Base-by-base conservation (phyloP, 2,329 filamentous ascomycete species). In the Gliomastix tumulicola region DNA sequence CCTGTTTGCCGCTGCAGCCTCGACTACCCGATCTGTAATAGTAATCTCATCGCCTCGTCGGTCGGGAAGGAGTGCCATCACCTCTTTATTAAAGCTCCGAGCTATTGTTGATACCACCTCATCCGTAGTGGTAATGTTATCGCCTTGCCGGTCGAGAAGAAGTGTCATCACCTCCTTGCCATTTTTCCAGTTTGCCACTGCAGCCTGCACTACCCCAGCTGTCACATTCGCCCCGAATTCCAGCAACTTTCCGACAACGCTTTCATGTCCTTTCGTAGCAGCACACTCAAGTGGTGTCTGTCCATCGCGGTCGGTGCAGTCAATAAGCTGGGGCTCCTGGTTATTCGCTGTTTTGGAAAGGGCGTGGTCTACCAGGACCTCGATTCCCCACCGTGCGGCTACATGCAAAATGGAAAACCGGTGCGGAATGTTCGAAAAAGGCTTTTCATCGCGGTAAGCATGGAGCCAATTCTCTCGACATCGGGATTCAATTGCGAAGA, bases 11-110 rank as follows among this genome's bases (percentile, higher is more conserved):
- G 30, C 32, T 6, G 42, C 39, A 23, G 40, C 34, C 21, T 33
- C 31, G 5, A 44, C 19, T 8, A 46, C 30, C 21, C 36, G 36
- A 12, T 44, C 40, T n/a, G 43, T 42, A 18, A 46, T 40, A 13
- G 18, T 20, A 12, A 32, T 18, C 16, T 25, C 22, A 9, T n/a
- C n/a, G 22, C 22, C 22, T n/a, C 9, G n/a, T 25, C n/a, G 22
- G 22, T 25, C 31, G 16, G 20, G 16, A 20, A 33, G 31, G 6
- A 21, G 16, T 19, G n/a, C n/a, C 11, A 33, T 33, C 7, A 28
- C 30, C 10, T 39, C 36, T n/a, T 25, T 25, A 25, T 25, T n/a
- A 25, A 25, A 25, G 41, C 27, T 18, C 21, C 25, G 21, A 32
- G 22, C 22, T 9, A 25, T n/a, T 9, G 9, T 25, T 25, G n/a